Evolutionary conservation across 768 basidiomycete genomes (phyloP), one percentile per base, ranked within the genome.

Genomic region (Gymnopilus junonius): DNA sequence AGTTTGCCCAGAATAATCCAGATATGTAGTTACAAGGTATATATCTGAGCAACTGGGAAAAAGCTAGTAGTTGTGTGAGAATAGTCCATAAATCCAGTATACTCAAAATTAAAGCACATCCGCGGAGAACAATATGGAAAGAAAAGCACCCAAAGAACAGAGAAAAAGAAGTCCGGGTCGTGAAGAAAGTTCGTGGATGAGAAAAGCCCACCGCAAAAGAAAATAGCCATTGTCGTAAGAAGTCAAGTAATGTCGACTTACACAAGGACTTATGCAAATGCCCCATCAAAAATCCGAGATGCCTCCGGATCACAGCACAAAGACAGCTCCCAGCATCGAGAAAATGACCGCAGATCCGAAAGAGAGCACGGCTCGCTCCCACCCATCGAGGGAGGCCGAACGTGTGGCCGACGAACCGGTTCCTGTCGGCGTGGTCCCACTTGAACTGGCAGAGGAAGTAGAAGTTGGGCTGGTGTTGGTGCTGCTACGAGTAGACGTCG

Each of bases 291-390:
- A 50, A 29, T 20, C 50, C 42, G 48, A 23, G 17, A 39, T 8
- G 32, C 43, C 57, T 53, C 55, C 58, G 37, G 58, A 66, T 72
- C 65, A 77, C 34, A 74, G 57, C 17, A 75, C 39, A 11, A 76
- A 27, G 27, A 74, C 37, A 27, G 69, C 59, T 1, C 75, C 73
- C 42, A 75, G 29, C 2, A 67, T 68, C 14, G 73, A 73, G 5
- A 70, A 69, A 17, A 71, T 17, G 31, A 71, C 55, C 35, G 75
- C 57, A 55, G 68, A 71, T 63, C 72, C 73, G 57, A 73, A 35
- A 56, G 70, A 64, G 56, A 72, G 35, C 20, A 69, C 34, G n/a
- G 73, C 4, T 39, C 66, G 67, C 54, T 76, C 70, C 71, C 69
- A 74, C 45, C 66, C 55, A n/a, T 67, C 66, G 15, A 68, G 54